Evolutionary conservation across 768 basidiomycete species (phyloP).

Genomic region (Boletus tylopilopsis): DNA sequence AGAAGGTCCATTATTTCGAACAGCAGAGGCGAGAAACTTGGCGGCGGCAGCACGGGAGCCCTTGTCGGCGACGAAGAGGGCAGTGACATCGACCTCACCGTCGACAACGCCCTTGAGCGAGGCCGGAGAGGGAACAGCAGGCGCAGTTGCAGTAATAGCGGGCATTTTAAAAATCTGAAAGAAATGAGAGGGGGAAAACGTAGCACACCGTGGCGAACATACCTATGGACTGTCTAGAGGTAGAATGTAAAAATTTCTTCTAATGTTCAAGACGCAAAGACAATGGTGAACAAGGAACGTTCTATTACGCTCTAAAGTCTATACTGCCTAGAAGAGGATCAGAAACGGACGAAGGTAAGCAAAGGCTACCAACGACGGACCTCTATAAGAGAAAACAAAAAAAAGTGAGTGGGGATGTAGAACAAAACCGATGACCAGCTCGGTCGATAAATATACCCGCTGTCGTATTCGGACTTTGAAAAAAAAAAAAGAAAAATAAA

Average conservation of each 20-base stretch:
- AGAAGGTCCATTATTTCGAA: constrained; percentile 81
- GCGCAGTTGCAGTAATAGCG: constrained; percentile 65
- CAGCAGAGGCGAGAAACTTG: constrained; percentile 62
- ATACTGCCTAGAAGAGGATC: constrained; percentile 32
- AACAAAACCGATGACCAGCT: constrained; percentile 7
- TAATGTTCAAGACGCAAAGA: constrained; percentile 38
- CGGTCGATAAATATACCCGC: constrained; percentile 11
- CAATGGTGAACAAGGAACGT: constrained; percentile 56
- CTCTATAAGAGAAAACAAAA: constrained; percentile 30
- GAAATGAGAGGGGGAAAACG: background rate
- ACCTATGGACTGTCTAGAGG: constrained; percentile 42
- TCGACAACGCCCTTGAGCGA: constrained; percentile 69
- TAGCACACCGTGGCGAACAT: constrained; percentile 12
- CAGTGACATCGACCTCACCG: constrained; percentile 64
- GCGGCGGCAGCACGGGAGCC: constrained; percentile 71
- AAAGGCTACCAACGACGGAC: constrained; percentile 15
- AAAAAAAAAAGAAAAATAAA: constrained; percentile 10
- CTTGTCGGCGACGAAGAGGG: constrained; percentile 86
- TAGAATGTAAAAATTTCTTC: constrained; percentile 34
- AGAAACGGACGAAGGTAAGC: background rate
- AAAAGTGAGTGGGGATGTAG: constrained; percentile 32
- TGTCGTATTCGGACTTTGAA: constrained; percentile 31
- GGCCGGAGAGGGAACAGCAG: constrained; percentile 56
- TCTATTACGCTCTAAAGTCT: constrained; percentile 52
- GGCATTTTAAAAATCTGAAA: constrained; percentile 69